Base-by-base conservation (phyloP, 1,139 yeast genomes). In the Candida sanyaensis region DNA sequence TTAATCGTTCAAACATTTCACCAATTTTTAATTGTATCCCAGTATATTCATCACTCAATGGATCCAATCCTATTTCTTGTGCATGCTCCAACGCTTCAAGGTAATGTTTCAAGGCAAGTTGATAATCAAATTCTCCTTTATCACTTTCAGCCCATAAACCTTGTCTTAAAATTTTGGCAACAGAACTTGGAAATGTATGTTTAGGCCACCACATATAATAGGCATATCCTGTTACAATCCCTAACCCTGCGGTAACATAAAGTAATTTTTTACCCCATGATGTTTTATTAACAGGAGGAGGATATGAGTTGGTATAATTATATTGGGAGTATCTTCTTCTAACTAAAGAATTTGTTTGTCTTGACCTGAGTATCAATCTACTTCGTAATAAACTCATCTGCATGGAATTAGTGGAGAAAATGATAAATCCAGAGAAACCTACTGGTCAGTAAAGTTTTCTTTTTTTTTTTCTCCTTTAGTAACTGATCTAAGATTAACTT, bases 121-220 rank as follows among this genome's bases (percentile, higher is more conserved):
- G 75, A 62, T 78, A 84, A 56, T 81, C 83, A 48, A 81, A 76
- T 42, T 81, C 85, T 21, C 87, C 88, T 46, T 78, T 80, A 39
- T 85, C 88, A 46, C 87, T 78, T 64, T 92, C 97, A 2, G 95
- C 93, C 87, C 93, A 83, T 6, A 92, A 69, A 0, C 88, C 97
- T 58, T 83, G 80, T 40, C 96, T 74, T 54, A 91, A 70, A 34
- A 80, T 74, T 43, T 73, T 75, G 23, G 96, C 96, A 10, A 91
- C 96, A 44, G 68, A 59, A 53, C 70, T 50, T 29, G 84, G 79
- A 47, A 75, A 75, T 5, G 77, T 69, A 58, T 77, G 81, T 51
- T 79, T 80, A 10, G 89, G 89, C 86, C 87, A 83, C 63, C 73
- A 80, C 51, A 73, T 57, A 65, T 78, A 81, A 70, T 80, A 83